These are phyloP conservation scores for Cryptosporidium sp. DNA, from an alignment of 169 alveolate genomes.

Conservation along the genomic window DNA sequence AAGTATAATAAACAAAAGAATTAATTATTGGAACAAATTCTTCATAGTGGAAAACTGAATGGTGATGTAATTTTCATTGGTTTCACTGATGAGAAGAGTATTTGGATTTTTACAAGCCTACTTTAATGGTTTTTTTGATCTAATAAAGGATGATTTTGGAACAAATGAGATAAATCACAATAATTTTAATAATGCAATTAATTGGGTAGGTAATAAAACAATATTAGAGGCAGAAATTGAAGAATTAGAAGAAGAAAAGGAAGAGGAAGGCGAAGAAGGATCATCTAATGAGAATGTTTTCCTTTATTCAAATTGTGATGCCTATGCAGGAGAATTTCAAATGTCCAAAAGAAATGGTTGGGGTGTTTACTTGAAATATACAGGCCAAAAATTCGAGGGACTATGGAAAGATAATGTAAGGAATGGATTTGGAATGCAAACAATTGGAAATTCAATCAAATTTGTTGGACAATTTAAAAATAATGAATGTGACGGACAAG, in stretches of 20 bases:
- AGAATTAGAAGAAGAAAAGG: background rate
- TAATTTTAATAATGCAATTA: background rate
- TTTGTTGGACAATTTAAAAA: conserved; percentile 76
- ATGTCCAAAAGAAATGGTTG: conserved; percentile 79
- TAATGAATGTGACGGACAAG: conserved; percentile 77
- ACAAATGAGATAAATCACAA: background rate
- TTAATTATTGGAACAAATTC: background rate
- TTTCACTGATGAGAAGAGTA: background rate
- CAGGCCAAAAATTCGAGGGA: conserved; percentile 82
- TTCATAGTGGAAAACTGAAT: background rate
- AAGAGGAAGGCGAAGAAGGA: conserved; percentile 4
- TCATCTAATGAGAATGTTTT: conserved; percentile 1
- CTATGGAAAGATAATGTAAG: conserved; percentile 78
- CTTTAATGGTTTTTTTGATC: background rate
- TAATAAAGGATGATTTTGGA: conserved; percentile 3
- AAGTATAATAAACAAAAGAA: background rate
- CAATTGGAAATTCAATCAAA: conserved; percentile 74
- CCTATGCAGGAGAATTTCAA: conserved; percentile 77
- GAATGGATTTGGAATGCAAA: conserved; percentile 80
- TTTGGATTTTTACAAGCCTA: background rate
- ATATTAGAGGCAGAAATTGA: conserved; percentile 12
- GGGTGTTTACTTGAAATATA: conserved; percentile 79
- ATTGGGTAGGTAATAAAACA: background rate
- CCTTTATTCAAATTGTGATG: conserved; percentile 77
- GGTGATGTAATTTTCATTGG: background rate